Percentiles rank a stretch among this genome's conserved stretches.
Evolutionary conservation across 345 rosid species (phyloP).

Genomic region (Corchorus capsularis): DNA sequence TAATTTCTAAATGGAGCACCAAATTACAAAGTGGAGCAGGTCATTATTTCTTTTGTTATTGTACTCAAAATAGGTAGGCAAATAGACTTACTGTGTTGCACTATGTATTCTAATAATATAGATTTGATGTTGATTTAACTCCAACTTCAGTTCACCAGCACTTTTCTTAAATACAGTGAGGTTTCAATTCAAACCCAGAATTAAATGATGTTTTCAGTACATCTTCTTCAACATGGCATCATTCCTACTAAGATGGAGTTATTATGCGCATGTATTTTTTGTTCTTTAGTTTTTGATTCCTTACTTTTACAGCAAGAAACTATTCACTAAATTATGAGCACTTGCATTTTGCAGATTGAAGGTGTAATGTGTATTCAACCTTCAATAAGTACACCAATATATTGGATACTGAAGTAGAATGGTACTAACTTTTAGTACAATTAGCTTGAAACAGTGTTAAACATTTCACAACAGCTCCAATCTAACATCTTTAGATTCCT

Average conservation of each 20-base stretch:
- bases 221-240: neutral
- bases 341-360: neutral
- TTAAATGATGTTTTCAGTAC: neutral
- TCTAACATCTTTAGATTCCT: no score
- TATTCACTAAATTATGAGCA: neutral
- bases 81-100: neutral
- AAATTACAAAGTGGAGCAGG: constrained; percentile 7
- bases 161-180: neutral
- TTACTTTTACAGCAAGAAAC: neutral
- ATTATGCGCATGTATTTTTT: neutral
- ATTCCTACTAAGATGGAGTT: neutral
- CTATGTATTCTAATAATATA: neutral
- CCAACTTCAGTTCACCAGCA: constrained; percentile 7
- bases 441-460: no score
- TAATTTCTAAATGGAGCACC: neutral
- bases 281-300: neutral
- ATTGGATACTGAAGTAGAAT: no score
- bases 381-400: neutral
- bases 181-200: constrained; percentile 5
- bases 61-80: constrained; percentile 16
- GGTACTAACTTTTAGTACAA: no score
- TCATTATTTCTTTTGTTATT: constrained; percentile 7
- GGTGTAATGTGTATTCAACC: neutral
- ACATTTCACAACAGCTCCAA: neutral
- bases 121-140: constrained; percentile 16